Evolutionary conservation across 2,329 filamentous ascomycete genomes (phyloP), one percentile per base, ranked within the genome.

Genomic region (Gnomoniopsis smithogilvyi): DNA sequence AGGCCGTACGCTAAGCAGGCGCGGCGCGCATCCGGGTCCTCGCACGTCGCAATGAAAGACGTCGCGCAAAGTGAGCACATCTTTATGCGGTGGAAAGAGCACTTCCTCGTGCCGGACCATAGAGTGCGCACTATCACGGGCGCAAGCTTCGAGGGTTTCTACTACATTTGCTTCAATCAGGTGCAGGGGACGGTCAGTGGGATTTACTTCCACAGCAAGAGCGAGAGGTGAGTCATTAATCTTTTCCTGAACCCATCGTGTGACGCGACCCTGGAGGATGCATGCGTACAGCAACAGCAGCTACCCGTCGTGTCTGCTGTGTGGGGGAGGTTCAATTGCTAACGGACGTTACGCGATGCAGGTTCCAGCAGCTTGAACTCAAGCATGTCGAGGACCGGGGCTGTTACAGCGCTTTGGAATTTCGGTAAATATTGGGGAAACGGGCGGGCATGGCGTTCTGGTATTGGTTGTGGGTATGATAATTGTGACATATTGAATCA

Each of bases 31-130:
- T 72, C 85, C 79, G 83, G 84, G 17, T 72, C 85, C 79, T 52
- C 86, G 22, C 34, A 10, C 34, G 73, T 80, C 30, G 66, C 70
- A 78, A 79, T 86, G 78, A 77, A 87, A 78, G 89, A 96, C 66
- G 85, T 89, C 66, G 84, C 86, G 51, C 90, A 96, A 70, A 82
- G 87, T 64, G 93, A 97, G 66, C 88, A 96, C 71, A 88, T 99
- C 34, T 99, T 97, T 70, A 99, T 99, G 95, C 87, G 95, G 62
- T 99, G 95, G 95, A 99, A 99, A 74, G 95, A 99, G 70, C 92
- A 96, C 68, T 99, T 99, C 68, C 79, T 99, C 0, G 95, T 99
- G 0, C 95, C 95, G 1, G 93, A 99, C 69, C 95, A 99, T 72
- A 85, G 91, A 17, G 92, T 98, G 21, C 85, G 89, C 62, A 96